Conservation (phyloP, 768 basidiomycete species). For the Bullera alba region DNA sequence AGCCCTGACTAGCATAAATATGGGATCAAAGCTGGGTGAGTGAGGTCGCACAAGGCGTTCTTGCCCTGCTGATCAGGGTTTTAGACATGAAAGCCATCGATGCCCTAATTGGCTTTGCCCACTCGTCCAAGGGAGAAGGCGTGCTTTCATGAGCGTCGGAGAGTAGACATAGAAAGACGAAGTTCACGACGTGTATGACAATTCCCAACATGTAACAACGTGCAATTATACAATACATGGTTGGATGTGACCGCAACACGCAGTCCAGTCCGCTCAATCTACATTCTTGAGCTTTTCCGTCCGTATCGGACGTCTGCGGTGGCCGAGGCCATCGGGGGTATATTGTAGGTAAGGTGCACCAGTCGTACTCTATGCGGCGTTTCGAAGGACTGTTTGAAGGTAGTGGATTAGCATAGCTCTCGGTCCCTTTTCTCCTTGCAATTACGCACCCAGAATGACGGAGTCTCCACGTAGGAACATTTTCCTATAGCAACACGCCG, state of each 20-base stretch:
- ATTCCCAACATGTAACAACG: no score
- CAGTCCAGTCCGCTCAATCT: no score
- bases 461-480: slow-evolving; percentile 98
- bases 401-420: background rate
- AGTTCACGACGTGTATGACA: no score
- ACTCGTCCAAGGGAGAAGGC: slow-evolving; percentile 34
- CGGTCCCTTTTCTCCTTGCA: background rate
- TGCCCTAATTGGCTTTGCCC: slow-evolving; percentile 29
- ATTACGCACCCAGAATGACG: slow-evolving; percentile 74
- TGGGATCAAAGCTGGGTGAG: slow-evolving; percentile 62
- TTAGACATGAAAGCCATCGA: slow-evolving; percentile 41
- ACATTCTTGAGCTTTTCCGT: no score
- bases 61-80: background rate
- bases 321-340: no score
- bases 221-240: no score
- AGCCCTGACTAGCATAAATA: slow-evolving; percentile 52
- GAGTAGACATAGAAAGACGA: no score
- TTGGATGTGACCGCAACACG: background rate
- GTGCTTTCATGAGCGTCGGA: slow-evolving; percentile 23
- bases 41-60: slow-evolving; percentile 3
- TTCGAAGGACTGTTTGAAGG: slow-evolving; percentile 29
- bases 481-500: slow-evolving; percentile 56
- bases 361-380: slow-evolving; percentile 30
- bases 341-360: no score
- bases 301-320: no score